Conservation (phyloP, 2,329 filamentous ascomycete species). For the Trichophaea hybrida region DNA sequence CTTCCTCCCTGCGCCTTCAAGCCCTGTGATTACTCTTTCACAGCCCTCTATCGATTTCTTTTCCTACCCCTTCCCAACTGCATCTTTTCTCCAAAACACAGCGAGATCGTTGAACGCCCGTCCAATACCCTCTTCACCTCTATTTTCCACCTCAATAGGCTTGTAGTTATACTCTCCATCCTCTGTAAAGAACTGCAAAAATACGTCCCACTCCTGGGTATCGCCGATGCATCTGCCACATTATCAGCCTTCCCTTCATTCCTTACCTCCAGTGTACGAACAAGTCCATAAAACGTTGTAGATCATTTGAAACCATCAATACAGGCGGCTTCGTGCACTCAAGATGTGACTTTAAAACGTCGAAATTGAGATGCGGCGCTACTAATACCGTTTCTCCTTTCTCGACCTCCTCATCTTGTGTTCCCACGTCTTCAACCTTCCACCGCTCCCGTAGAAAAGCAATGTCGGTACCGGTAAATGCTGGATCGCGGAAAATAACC, state of each 20-base stretch:
- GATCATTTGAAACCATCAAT: background rate
- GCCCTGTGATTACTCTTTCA: background rate
- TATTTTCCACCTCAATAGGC: background rate
- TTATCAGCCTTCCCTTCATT: background rate
- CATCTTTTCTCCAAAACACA: background rate
- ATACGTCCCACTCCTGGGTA: background rate
- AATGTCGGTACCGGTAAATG: background rate
- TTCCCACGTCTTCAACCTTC: background rate
- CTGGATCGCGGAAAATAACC: background rate
- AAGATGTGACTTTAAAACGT: background rate
- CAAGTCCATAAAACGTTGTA: background rate
- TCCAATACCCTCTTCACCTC: background rate
- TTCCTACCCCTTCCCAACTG: background rate
- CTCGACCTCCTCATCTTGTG: background rate
- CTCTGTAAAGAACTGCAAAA: background rate
- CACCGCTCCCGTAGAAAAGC: background rate
- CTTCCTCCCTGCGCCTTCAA: background rate
- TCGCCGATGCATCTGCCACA: background rate
- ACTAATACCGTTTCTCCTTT: background rate
- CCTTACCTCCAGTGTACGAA: background rate
- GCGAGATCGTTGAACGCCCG: slow-evolving; percentile 1
- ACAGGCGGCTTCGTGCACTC: background rate
- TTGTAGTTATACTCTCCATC: background rate
- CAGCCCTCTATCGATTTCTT: no score
- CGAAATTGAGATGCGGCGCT: slow-evolving; percentile 1